Conservation (phyloP, 1,284 basidiomycete species). For the Earliella scabrosa region DNA sequence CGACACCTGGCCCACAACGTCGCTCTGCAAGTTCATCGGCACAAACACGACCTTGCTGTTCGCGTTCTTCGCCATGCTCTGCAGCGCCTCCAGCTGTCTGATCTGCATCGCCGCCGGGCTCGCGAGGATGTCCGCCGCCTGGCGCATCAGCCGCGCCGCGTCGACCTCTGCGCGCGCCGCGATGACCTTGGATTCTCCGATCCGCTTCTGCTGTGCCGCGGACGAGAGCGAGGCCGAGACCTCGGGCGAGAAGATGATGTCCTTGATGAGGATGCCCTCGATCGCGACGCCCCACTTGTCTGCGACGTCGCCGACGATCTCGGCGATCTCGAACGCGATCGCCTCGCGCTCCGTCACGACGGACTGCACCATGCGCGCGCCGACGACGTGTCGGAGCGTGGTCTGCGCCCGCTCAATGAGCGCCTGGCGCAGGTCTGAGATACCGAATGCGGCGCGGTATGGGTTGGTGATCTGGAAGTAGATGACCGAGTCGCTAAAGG, state of each 20-base stretch:
- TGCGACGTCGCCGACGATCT: constrained; percentile 88
- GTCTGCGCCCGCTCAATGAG: constrained; percentile 95
- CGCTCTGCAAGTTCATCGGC: constrained; percentile 88
- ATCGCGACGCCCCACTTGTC: constrained; percentile 96
- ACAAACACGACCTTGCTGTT: constrained; percentile 92
- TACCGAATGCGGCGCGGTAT: constrained; percentile 92
- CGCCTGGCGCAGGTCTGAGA: constrained; percentile 86
- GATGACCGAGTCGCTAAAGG: constrained; percentile 80
- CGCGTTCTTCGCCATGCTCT: constrained; percentile 73
- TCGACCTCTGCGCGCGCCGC: constrained; percentile 96
- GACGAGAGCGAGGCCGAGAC: constrained; percentile 91
- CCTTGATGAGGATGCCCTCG: constrained; percentile 93
- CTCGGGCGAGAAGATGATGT: constrained; percentile 92
- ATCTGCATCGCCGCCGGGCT: constrained; percentile 98
- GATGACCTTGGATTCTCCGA: constrained; percentile 96
- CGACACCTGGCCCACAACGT: constrained; percentile 58
- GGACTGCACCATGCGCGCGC: constrained; percentile 83
- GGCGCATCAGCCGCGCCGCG: constrained; percentile 91
- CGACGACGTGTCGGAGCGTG: constrained; percentile 93
- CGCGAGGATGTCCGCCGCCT: constrained; percentile 91
- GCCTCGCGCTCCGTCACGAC: constrained; percentile 95
- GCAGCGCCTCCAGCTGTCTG: constrained; percentile 89
- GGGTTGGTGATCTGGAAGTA: constrained; percentile 89
- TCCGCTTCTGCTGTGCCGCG: constrained; percentile 93
- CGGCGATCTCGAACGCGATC: constrained; percentile 94